phyloP scores from a whole-genome alignment of 2,329 filamentous ascomycete species.

The Huntiella decipiens region DNA sequence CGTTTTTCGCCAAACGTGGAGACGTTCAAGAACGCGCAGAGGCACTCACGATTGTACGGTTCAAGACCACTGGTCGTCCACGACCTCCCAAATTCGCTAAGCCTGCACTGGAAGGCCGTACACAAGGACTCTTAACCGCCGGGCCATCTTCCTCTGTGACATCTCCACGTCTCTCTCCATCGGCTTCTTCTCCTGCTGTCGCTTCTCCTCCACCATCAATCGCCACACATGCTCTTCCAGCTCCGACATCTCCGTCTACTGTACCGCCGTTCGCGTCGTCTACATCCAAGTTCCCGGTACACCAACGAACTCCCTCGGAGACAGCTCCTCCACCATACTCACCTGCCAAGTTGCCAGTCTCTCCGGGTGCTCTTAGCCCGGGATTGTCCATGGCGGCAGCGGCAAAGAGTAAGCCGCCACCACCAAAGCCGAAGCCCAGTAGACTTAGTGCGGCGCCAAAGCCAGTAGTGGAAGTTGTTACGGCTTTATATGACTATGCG shows the following conservation, averaged over 20 bases:
- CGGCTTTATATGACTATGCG: slow-evolving; percentile 88
- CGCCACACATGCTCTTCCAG: slow-evolving; percentile 13
- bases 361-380: slow-evolving; percentile 17
- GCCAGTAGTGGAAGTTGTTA: slow-evolving; percentile 56
- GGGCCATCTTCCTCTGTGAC: slow-evolving; percentile 19
- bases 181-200: slow-evolving; percentile 12
- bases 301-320: slow-evolving; percentile 19
- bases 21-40: slow-evolving; percentile 76
- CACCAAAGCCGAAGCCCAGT: slow-evolving; percentile 61
- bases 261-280: slow-evolving; percentile 6
- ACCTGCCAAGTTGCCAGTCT: slow-evolving; percentile 17
- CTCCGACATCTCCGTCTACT: slow-evolving; percentile 15
- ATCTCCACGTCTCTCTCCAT: slow-evolving; percentile 11
- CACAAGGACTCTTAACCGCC: slow-evolving; percentile 31
- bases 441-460: slow-evolving; percentile 40
- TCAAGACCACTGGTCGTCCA: slow-evolving; percentile 66
- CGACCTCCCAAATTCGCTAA: slow-evolving; percentile 40
- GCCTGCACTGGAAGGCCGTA: slow-evolving; percentile 29
- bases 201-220: slow-evolving; percentile 9
- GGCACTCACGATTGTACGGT: slow-evolving; percentile 66
- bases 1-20: slow-evolving; percentile 74
- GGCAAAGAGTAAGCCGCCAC: slow-evolving; percentile 48
- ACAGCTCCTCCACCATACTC: slow-evolving; percentile 57
- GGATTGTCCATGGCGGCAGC: slow-evolving; percentile 30
- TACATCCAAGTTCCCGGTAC: slow-evolving; percentile 16